Conservation (phyloP, 2,329 filamentous ascomycete species). For the Exophiala xenobiotica region DNA sequence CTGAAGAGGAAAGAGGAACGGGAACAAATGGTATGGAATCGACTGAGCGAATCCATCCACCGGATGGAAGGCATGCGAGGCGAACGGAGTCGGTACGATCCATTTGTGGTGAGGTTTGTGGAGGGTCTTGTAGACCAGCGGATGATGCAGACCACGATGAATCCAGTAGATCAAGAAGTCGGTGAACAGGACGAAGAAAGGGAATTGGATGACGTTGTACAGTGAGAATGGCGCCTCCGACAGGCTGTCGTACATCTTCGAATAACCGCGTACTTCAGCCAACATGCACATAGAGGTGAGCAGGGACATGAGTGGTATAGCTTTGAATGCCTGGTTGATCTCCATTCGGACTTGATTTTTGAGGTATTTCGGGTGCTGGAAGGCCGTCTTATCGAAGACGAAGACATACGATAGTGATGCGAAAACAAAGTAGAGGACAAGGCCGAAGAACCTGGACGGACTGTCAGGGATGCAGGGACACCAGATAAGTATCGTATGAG, state of each 20-base stretch:
- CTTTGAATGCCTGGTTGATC: conserved; percentile 72
- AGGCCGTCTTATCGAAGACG: conserved; percentile 86
- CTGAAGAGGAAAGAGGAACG: conserved; percentile 87
- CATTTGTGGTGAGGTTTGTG: conserved; percentile 99
- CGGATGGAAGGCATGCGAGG: conserved; percentile 92
- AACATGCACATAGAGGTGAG: conserved; percentile 81
- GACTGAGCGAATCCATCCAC: conserved; percentile 87
- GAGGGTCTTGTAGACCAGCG: conserved; percentile 75
- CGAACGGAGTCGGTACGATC: conserved; percentile 96
- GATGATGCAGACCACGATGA: conserved; percentile 81
- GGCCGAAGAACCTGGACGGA: conserved; percentile 71
- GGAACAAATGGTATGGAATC: conserved; percentile 88
- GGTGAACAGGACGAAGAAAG: conserved; percentile 83
- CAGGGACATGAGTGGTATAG: conserved; percentile 80
- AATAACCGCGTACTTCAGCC: conserved; percentile 77
- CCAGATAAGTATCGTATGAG: conserved; percentile 33
- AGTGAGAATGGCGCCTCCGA: conserved; percentile 71
- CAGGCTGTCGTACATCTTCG: conserved; percentile 80
- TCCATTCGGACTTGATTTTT: conserved; percentile 89
- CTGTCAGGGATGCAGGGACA: conserved; percentile 4
- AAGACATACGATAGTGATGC: conserved; percentile 81
- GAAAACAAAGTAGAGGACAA: conserved; percentile 80
- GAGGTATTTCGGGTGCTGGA: conserved; percentile 89
- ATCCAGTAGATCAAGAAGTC: conserved; percentile 91
- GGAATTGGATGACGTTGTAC: conserved; percentile 83